Evolutionary conservation across 2,329 filamentous ascomycete species (phyloP), one percentile per base, ranked within the genome.

Genomic region (Acrodontium crateriforme): DNA sequence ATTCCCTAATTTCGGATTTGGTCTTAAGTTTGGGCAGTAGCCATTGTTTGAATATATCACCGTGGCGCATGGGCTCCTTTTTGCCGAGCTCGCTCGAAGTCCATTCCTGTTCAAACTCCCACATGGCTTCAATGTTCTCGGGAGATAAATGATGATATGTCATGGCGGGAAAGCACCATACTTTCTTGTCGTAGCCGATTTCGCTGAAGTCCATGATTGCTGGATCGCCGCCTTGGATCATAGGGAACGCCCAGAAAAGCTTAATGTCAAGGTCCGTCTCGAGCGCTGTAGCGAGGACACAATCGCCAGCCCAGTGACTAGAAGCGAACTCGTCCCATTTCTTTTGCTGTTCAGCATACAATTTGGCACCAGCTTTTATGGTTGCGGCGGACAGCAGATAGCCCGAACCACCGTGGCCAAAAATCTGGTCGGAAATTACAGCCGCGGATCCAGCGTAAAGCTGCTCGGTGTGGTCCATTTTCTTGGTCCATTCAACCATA

Each of bases 401-500:
- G 20, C 20, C 20, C 13, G 20, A 22, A 12, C 20, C 20, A 12
- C 20, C 20, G 20, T 22, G 20, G 13, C 4, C 4, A 22, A 22
- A 22, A 8, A n/a, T 12, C 20, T 22, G 20, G 13, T 10, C 20
- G 4, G 20, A 10, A 10, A 22, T 22, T 12, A 12, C 13, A 12
- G 20, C 20, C n/a, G 8, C 10, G 10, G 20, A 22, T 16, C 63
- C 67, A 15, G 70, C 54, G 42, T 69, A 71, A 28, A 56, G 49
- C 4, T 62, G 60, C 34, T 62, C 44, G 3, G 45, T 47, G 3
- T 58, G 36, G 41, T 71, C 59, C 37, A 65, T 61, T 13, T 57
- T 49, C 13, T 52, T 50, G 14, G 71, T 52, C 63, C 63, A 71
- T 11, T 54, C 47, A 9, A 68, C 40, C 21, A 70, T 36, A 16